Base-by-base conservation (phyloP, 1,284 basidiomycete species). In the Cryptococcus sp. region DNA sequence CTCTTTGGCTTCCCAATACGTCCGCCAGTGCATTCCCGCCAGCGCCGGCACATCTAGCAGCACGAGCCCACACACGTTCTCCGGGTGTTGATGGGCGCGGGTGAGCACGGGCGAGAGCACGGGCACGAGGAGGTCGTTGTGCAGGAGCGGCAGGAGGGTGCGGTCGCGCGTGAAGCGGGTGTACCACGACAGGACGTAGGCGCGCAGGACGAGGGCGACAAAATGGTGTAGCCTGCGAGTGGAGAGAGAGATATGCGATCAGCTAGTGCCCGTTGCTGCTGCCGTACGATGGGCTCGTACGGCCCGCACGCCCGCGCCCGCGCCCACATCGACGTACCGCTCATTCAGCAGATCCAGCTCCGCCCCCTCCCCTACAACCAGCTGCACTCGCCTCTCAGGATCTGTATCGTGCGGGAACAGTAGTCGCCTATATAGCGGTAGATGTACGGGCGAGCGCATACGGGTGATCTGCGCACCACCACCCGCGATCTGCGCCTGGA, bases 151-250 rank as follows among this genome's bases (percentile, higher is more conserved):
- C 16, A 67, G 54, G 46, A 72, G 60, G 11, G 63, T 49, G 12
- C 62, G 59, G 46, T 75, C 71, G 24, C 67, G 60, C 8, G 69
- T 66, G 48, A 77, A 59, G 15, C 61, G 59, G 18, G 57, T 50
- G 56, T 75, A 77, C 75, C 75, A 77, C 48, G 60, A 58, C 24
- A 59, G 56, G 18, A 73, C 58, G 57, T 71, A 72, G 16, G 66
- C 69, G 35, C 72, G 66, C 8, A 67, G 55, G n/a, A 55, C 48
- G n/a, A 67, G 54, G 2, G 67, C 66, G 13, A 66, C 53, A 24
- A 69, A 53, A 59, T 66, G 57, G 47, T 67, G 53, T 23, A 66
- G 35, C 18, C 64, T 67, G 44, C 13, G n/a, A 24, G 24, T 12
- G 21, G 21, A 33, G 28, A 33, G 36, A 24, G 15, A 11, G 36